A percentile compares a stretch with the other conserved stretches of the same genome.
phyloP scores from a whole-genome alignment of 2,329 filamentous ascomycete genomes.

The Graphilbum ipis-grandicollis region DNA sequence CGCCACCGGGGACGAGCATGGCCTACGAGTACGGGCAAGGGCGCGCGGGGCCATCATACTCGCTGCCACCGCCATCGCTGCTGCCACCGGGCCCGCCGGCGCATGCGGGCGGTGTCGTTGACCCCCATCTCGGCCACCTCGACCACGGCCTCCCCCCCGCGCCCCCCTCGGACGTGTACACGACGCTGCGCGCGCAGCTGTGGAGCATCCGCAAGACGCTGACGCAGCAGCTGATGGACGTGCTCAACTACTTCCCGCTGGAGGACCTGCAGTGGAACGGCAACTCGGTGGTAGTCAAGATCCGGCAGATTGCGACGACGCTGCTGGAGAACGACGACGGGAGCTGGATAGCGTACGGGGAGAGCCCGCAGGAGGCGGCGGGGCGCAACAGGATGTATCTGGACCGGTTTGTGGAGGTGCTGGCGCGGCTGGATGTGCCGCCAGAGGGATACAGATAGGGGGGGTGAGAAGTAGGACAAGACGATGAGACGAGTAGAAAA shows the following conservation, averaged over 20 bases:
- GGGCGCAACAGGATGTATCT: conserved; percentile 4
- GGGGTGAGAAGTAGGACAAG: background rate
- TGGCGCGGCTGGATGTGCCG: conserved; percentile 3
- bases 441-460: too few relatives aligned
- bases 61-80: background rate
- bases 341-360: background rate
- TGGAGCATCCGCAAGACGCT: background rate
- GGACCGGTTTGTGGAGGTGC: conserved; percentile 4
- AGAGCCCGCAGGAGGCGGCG: background rate
- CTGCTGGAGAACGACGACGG: conserved; percentile 7
- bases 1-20: background rate
- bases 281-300: conserved; percentile 10
- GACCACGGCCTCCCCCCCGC: too few relatives aligned
- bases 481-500: too few relatives aligned
- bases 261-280: conserved; percentile 10
- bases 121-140: too few relatives aligned
- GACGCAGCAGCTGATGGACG: conserved; percentile 2
- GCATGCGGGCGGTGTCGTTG: too few relatives aligned
- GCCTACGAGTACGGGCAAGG: background rate
- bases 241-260: conserved; percentile 6
- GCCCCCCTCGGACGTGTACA: too few relatives aligned
- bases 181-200: background rate
- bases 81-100: background rate
- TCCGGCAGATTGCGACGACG: conserved; percentile 12
- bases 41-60: background rate